Evolutionary conservation across 1,139 yeast species (phyloP), one percentile per base, ranked within the genome.

Genomic region (Meyerozyma carpophila): DNA sequence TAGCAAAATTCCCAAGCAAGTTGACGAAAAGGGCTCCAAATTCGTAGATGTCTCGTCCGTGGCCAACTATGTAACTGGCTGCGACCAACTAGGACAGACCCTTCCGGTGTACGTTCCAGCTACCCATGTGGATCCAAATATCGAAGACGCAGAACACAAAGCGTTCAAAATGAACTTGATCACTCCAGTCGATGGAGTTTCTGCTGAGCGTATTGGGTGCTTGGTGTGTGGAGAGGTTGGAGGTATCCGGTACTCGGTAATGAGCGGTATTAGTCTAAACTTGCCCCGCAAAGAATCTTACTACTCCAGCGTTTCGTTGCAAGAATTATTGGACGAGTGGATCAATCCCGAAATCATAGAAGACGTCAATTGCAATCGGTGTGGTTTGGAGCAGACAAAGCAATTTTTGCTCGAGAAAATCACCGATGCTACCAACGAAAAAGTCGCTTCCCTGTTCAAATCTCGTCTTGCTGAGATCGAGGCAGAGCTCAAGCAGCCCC

Each of bases 281-380:
- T 69, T 90, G 43, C 77, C 78, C 1, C 58, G 57, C 41, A 57
- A 56, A 37, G 53, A 59, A 20, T 57, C 66, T 1, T 62, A 65
- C 39, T 59, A 68, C 45, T 68, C 78, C 13, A 72, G 52, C 57
- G 73, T 66, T 53, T 70, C 75, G 25, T 66, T 90, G 44, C 67
- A 77, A 3, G 81, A 77, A 16, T 70, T 90, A 45, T 65, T 90
- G 48, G 70, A 76, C 40, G 84, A 84, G 44, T 90, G 95, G 87
- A 79, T 77, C 11, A 75, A 77, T 44, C 88, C 93, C 32, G 97
- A 90, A 61, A 80, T 86, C 27, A 90, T 90, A 49, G 90, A 89
- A 52, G 96, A 90, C 42, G 97, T 90, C 37, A 93, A 89, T 62
- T 90, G 97, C 67, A 88, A 90, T 61, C 73, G 97, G 56, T 90